phyloP scores from a whole-genome alignment of 2,329 filamentous ascomycete species.

The Fusarium paranaense region DNA sequence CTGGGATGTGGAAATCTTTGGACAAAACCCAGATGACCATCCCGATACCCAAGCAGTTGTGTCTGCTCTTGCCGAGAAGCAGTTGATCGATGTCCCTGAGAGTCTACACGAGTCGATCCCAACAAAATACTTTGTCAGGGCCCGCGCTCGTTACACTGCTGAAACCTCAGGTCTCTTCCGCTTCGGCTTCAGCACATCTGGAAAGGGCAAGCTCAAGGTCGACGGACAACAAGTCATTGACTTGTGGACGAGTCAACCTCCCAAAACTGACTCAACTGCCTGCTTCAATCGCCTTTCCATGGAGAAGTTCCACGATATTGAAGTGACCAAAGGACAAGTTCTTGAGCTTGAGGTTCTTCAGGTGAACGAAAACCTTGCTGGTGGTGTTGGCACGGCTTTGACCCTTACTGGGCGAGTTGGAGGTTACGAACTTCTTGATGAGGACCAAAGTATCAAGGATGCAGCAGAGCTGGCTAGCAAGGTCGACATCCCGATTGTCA shows the following conservation, averaged over 20 bases:
- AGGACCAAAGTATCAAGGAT: conserved; percentile 49
- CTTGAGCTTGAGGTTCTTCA: conserved; percentile 32
- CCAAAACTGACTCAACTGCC: conserved; percentile 47
- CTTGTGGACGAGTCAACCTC: conserved; percentile 47
- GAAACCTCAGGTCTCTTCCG: conserved; percentile 10
- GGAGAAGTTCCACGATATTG: conserved; percentile 28
- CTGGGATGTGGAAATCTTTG: conserved; percentile 34
- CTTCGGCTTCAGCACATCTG: conserved; percentile 51
- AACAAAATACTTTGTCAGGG: conserved; percentile 30
- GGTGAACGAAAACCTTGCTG: conserved; percentile 35
- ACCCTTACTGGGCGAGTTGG: conserved; percentile 36
- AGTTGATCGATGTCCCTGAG: conserved; percentile 33
- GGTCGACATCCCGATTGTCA: conserved; percentile 66
- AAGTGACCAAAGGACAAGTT: conserved; percentile 7
- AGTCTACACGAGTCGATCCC: conserved; percentile 28
- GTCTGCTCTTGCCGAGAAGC: conserved; percentile 24
- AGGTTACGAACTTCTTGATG: conserved; percentile 31
- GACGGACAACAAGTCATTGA: conserved; percentile 49
- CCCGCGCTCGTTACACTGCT: conserved; percentile 14
- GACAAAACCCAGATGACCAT: conserved; percentile 3
- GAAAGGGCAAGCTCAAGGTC: conserved; percentile 50
- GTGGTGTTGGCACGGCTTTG: conserved; percentile 37
- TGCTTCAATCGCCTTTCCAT: conserved; percentile 48
- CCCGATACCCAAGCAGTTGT: neutral
- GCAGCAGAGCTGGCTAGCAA: conserved; percentile 39